These are phyloP conservation scores for Pelargonium exstipulatum DNA, from an alignment of 441 rosid species.

Conservation along the genomic window DNA sequence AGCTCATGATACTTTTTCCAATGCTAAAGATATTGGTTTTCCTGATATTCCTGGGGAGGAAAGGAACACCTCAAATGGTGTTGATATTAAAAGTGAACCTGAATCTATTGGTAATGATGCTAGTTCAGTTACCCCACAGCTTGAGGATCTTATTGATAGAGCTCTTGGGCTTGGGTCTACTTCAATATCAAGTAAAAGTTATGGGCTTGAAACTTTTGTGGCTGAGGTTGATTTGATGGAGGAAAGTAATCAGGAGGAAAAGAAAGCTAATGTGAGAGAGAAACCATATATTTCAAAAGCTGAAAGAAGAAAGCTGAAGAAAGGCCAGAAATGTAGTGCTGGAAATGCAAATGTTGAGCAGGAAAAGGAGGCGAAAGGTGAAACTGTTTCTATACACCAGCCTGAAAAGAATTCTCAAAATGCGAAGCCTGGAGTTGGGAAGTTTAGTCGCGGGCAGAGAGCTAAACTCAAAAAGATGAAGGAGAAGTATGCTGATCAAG, in stretches of 20 bases:
- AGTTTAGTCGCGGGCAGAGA: slow-evolving; percentile 78
- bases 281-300: slow-evolving; percentile 81
- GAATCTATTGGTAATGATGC: slow-evolving; percentile 31
- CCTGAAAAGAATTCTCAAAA: slow-evolving; percentile 34
- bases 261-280: slow-evolving; percentile 38
- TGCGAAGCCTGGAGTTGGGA: slow-evolving; percentile 51
- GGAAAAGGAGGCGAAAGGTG: slow-evolving; percentile 37
- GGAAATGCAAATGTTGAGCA: slow-evolving; percentile 34
- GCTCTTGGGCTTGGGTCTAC: slow-evolving; percentile 87
- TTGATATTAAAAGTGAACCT: slow-evolving; percentile 27
- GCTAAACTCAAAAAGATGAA: slow-evolving; percentile 93
- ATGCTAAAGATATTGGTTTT: slow-evolving; percentile 25
- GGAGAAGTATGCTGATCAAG: slow-evolving; percentile 95
- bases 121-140: slow-evolving; percentile 52
- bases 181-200: slow-evolving; percentile 36
- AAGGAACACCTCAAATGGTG: slow-evolving; percentile 23
- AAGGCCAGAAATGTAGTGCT: slow-evolving; percentile 46
- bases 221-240: slow-evolving; percentile 38
- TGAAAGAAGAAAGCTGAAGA: slow-evolving; percentile 85
- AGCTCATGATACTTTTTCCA: slow-evolving; percentile 12
- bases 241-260: slow-evolving; percentile 43
- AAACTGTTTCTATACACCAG: slow-evolving; percentile 30
- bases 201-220: slow-evolving; percentile 36
- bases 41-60: slow-evolving; percentile 28
- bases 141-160: slow-evolving; percentile 91